Base-by-base conservation (phyloP, 352 stramenopile species). In the Pythium rishiriense region DNA sequence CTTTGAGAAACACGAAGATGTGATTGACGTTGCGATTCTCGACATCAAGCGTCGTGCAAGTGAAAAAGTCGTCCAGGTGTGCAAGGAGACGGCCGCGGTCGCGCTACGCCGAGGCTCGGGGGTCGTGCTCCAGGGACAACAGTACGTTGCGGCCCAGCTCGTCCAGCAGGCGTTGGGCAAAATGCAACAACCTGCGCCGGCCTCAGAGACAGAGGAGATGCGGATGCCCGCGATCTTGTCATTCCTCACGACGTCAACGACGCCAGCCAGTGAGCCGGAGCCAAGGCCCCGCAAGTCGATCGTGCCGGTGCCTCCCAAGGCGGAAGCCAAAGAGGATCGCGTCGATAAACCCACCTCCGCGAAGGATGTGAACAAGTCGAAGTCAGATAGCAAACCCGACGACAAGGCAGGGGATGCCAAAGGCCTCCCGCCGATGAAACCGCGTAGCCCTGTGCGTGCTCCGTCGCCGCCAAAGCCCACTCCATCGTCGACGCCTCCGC, bases 1-100 rank as follows among this genome's bases (percentile, higher is more conserved):
- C n/a, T 91, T 91, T 49, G 72, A 77, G 52, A 79, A 87, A 62
- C 80, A 91, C 58, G 80, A 91, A 60, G 49, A 84, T 19, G 66
- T 73, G 42, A 86, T 91, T 43, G 80, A 91, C 63, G 51, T 60
- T 17, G 75, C 79, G 9, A 78, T 91, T 37, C 60, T 60, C n/a
- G 69, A 83, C 55, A 61, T 87, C 37, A 87, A 87, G 65, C 80
- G 73, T 26, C 78, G 80, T 39, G 83, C 83, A 15, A 86, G 80
- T 10, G 83, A 85, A 29, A 88, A 78, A 58, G 74, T 91, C 65
- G 68, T 84, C 39, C 76, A 87, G 45, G 68, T 88, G 1, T 88
- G 78, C 58, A 87, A 83, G 49, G 83, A 91, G 33, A 87, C 80
- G 15, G 80, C 80, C 9, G 69, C 74, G n/a, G 62, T 88, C 7